Conservation (phyloP, 306 rosid genomes). For the Sechiopsis laciniata region DNA sequence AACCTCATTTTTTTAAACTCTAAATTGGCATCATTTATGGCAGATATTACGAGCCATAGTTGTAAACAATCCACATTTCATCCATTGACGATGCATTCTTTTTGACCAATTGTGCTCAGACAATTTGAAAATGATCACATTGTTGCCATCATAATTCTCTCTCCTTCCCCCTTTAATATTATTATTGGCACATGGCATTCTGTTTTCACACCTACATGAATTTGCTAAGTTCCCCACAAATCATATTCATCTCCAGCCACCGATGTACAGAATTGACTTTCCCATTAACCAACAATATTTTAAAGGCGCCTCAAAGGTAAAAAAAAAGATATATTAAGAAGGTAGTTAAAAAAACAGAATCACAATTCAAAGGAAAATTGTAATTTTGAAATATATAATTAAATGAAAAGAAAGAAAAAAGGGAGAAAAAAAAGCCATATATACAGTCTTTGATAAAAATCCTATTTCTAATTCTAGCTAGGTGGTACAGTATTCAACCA, state of each 20-base stretch:
- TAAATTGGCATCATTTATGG: constrained; percentile 20
- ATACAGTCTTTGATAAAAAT: no score
- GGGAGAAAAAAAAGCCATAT: no score
- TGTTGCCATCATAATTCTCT: not conserved
- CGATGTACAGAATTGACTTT: constrained; percentile 17
- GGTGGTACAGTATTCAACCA: no score
- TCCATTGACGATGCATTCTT: constrained; percentile 18
- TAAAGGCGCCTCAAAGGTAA: not conserved
- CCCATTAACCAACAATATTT: constrained; percentile 4
- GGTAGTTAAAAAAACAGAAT: not conserved
- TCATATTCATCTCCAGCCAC: constrained; percentile 3
- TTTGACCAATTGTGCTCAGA: constrained; percentile 18
- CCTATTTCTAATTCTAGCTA: no score
- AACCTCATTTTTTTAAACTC: not conserved
- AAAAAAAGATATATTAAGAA: not conserved
- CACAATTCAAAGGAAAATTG: not conserved
- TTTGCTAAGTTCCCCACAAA: not conserved
- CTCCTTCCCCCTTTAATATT: not conserved
- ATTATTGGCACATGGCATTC: constrained; percentile 10
- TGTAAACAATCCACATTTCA: not conserved
- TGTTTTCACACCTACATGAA: not conserved
- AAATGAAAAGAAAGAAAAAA: no score
- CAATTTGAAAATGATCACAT: not conserved
- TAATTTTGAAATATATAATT: no score
- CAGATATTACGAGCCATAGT: constrained; percentile 13